Evolutionary conservation across 208 protist genomes (phyloP).

Genomic region (Trypanosoma brucei): DNA sequence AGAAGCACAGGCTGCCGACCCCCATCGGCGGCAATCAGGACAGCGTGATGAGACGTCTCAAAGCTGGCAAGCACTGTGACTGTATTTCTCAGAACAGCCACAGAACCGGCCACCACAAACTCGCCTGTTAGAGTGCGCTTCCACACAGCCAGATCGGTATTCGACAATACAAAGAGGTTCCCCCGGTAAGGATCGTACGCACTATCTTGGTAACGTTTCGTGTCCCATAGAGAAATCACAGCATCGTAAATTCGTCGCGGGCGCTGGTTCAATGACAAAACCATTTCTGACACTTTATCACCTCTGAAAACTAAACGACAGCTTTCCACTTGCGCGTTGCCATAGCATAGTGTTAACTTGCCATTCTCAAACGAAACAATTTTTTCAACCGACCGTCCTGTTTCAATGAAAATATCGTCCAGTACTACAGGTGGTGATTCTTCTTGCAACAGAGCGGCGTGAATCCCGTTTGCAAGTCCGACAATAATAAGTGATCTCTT

Average conservation of each 20-base stretch:
- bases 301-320: slow-evolving; percentile 22
- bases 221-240: slow-evolving; percentile 10
- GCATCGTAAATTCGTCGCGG: slow-evolving; percentile 22
- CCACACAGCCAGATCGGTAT: slow-evolving; percentile 23
- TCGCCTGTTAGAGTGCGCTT: neutral
- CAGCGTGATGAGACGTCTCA: slow-evolving; percentile 18
- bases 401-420: slow-evolving; percentile 25
- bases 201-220: slow-evolving; percentile 11
- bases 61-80: slow-evolving; percentile 15
- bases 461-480: slow-evolving; percentile 46
- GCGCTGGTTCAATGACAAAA: slow-evolving; percentile 4
- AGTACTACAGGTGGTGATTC: slow-evolving; percentile 17
- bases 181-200: slow-evolving; percentile 9
- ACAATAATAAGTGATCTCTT: slow-evolving; percentile 36
- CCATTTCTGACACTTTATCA: slow-evolving; percentile 17
- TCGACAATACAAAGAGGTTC: slow-evolving; percentile 23
- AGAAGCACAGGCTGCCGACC: slow-evolving; percentile 32
- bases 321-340: slow-evolving; percentile 50
- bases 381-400: slow-evolving; percentile 40
- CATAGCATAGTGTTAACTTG: slow-evolving; percentile 41
- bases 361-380: slow-evolving; percentile 26
- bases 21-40: slow-evolving; percentile 38
- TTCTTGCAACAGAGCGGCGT: slow-evolving; percentile 30
- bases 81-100: slow-evolving; percentile 1
- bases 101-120: slow-evolving; percentile 9